Evolutionary conservation across 2,329 filamentous ascomycete species (phyloP).

Genomic region (Trichoderma sp.): DNA sequence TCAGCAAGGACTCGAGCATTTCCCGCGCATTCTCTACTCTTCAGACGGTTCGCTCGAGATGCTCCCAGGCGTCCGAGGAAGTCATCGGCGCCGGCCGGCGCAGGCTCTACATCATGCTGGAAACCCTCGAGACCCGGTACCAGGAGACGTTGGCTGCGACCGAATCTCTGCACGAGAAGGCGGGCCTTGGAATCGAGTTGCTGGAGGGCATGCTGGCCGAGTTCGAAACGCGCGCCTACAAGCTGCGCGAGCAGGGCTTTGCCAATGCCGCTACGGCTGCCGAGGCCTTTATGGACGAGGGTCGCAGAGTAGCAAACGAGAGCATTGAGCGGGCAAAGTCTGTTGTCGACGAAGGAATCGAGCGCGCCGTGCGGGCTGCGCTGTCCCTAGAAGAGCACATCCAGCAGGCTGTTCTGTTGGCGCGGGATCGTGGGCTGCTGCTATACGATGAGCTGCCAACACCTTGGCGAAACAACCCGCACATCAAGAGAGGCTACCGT

Average conservation of each 20-base stretch:
- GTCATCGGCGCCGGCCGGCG: conserved; percentile 85
- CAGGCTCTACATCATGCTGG: conserved; percentile 85
- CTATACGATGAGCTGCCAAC: conserved; percentile 86
- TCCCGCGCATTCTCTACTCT: conserved; percentile 84
- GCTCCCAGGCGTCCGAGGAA: conserved; percentile 87
- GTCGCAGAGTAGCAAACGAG: conserved; percentile 79
- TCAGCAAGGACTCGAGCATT: conserved; percentile 81
- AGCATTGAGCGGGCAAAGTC: conserved; percentile 73
- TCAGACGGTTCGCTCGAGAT: conserved; percentile 83
- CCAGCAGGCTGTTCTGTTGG: conserved; percentile 73
- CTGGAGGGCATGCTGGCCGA: conserved; percentile 85
- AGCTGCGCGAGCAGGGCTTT: conserved; percentile 76
- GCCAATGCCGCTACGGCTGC: conserved; percentile 68
- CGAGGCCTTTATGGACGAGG: conserved; percentile 73
- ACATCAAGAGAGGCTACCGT: conserved; percentile 89
- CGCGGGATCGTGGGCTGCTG: conserved; percentile 80
- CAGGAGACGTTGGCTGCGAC: conserved; percentile 82
- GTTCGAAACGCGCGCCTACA: conserved; percentile 80
- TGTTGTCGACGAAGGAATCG: conserved; percentile 79
- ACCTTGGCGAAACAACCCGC: conserved; percentile 93
- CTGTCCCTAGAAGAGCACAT: conserved; percentile 84
- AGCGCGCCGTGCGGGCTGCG: conserved; percentile 79
- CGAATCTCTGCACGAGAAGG: conserved; percentile 89
- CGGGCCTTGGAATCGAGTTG: conserved; percentile 80
- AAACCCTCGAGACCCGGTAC: conserved; percentile 86